Evolutionary conservation across 768 basidiomycete species (phyloP).

Genomic region (Tricholoma furcatifolium): DNA sequence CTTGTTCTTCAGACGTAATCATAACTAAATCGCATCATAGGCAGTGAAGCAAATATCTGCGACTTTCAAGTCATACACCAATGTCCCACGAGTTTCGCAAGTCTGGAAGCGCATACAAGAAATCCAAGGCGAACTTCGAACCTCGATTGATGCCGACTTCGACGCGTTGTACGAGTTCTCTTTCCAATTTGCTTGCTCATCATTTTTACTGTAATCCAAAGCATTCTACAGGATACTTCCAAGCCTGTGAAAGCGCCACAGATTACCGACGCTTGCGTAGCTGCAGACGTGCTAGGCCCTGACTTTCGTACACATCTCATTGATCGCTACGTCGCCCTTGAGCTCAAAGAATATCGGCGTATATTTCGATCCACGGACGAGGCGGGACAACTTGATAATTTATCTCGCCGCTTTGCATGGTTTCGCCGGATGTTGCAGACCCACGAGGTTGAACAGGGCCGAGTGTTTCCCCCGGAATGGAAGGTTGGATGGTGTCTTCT

Average conservation of each 20-base stretch:
- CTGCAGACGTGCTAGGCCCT: slow-evolving; percentile 82
- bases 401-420: slow-evolving; percentile 92
- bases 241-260: slow-evolving; percentile 62
- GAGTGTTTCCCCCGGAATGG: slow-evolving; percentile 86
- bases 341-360: slow-evolving; percentile 93
- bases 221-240: slow-evolving; percentile 62
- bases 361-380: slow-evolving; percentile 94
- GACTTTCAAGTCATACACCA: slow-evolving; percentile 76
- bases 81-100: slow-evolving; percentile 73
- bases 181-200: background rate
- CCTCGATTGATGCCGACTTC: slow-evolving; percentile 85
- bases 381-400: slow-evolving; percentile 94
- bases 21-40: slow-evolving; percentile 35
- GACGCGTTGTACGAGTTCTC: slow-evolving; percentile 78
- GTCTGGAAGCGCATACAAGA: slow-evolving; percentile 81
- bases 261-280: slow-evolving; percentile 83
- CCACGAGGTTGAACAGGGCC: slow-evolving; percentile 85
- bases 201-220: background rate
- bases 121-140: slow-evolving; percentile 78
- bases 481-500: slow-evolving; percentile 79
- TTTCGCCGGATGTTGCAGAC: slow-evolving; percentile 81
- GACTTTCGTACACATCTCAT: slow-evolving; percentile 82
- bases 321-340: slow-evolving; percentile 85
- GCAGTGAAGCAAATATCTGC: slow-evolving; percentile 85
- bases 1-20: background rate